phyloP scores from a whole-genome alignment of 345 rosid genomes.

The Theobroma cacao region DNA sequence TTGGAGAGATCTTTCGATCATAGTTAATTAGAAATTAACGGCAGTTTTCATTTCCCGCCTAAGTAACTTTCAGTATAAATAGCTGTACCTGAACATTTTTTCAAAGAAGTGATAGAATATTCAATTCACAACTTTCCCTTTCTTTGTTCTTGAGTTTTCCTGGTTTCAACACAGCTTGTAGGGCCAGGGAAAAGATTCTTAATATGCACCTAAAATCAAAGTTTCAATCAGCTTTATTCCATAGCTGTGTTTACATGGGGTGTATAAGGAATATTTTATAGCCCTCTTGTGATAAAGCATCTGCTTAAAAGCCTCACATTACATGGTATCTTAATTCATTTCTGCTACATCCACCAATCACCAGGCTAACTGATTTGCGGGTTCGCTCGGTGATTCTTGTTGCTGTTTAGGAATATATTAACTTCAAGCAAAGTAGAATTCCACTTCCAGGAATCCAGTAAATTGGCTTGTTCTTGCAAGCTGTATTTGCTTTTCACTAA shows the following conservation, averaged over 20 bases:
- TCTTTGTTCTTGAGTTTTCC: too few relatives aligned
- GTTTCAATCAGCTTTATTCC: not conserved
- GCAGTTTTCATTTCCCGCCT: too few relatives aligned
- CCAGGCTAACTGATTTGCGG: not conserved
- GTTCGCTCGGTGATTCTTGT: not conserved
- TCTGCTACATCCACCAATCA: not conserved
- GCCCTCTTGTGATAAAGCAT: not conserved
- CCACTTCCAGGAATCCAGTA: not conserved
- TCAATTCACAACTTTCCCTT: too few relatives aligned
- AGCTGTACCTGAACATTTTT: too few relatives aligned
- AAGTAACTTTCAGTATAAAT: too few relatives aligned
- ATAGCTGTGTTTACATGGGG: not conserved
- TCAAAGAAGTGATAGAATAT: too few relatives aligned
- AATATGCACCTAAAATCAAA: not conserved
- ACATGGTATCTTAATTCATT: not conserved
- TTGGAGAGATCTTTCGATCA: too few relatives aligned
- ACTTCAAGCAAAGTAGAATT: constrained; percentile 8
- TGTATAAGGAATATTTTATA: not conserved
- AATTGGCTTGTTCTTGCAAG: not conserved
- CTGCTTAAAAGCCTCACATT: not conserved
- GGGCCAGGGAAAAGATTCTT: constrained; percentile 1
- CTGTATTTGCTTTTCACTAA: not conserved
- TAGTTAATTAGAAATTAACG: too few relatives aligned
- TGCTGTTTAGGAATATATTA: constrained; percentile 1
- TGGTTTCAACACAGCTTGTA: too few relatives aligned